phyloP scores from a whole-genome alignment of 2,329 filamentous ascomycete species.

The Alternaria arborescens region DNA sequence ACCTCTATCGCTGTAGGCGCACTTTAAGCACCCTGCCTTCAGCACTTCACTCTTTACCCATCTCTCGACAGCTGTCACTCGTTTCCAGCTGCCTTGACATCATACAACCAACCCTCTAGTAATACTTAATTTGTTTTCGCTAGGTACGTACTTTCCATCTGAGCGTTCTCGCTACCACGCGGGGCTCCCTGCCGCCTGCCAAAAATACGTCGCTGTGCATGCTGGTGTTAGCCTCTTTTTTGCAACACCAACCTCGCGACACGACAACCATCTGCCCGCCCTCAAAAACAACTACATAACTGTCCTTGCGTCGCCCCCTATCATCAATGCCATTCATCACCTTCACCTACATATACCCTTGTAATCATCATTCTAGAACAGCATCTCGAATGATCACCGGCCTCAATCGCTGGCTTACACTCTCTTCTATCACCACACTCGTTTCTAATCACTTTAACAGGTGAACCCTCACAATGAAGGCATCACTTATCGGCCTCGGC shows the following conservation, averaged over 20 bases:
- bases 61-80: conserved; percentile 39
- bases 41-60: conserved; percentile 28
- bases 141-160: conserved; percentile 22
- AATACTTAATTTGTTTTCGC: conserved; percentile 17
- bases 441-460: conserved; percentile 9
- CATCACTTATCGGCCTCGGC: conserved; percentile 39
- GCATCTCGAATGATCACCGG: not conserved
- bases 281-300: conserved; percentile 7
- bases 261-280: conserved; percentile 9
- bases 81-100: conserved; percentile 27
- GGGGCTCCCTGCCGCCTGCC: conserved; percentile 4
- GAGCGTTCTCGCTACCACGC: conserved; percentile 1
- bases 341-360: not conserved
- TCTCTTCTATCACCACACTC: not conserved
- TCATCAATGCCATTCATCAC: conserved; percentile 1
- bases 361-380: conserved; percentile 1
- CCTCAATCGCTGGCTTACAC: conserved; percentile 24
- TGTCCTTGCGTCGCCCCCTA: not conserved
- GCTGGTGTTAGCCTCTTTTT: conserved; percentile 12
- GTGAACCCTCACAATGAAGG: conserved; percentile 37
- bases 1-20: conserved; percentile 37
- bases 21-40: conserved; percentile 37
- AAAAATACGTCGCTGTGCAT: conserved; percentile 3
- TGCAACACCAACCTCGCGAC: conserved; percentile 9
- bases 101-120: conserved; percentile 1